Base-by-base conservation (phyloP, 228 moss, liverwort and hornwort species). In the Sphagnum fallax region DNA sequence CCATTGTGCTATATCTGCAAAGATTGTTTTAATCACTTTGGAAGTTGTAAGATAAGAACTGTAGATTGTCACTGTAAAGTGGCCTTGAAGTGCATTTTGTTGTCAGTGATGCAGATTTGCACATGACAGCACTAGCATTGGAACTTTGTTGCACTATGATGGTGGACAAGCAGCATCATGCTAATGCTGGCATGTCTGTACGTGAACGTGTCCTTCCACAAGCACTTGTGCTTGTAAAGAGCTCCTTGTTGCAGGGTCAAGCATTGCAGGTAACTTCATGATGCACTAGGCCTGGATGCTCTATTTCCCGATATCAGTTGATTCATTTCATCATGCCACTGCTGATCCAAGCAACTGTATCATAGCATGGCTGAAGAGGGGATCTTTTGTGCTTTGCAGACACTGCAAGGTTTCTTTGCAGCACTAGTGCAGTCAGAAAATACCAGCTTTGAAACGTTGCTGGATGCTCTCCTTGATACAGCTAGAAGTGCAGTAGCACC, bases 111-210 rank as follows among this genome's bases (percentile, higher is more conserved):
- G 90, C 94, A 77, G 98, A 98, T 79, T 80, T 98, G 78, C 98
- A 98, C 75, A 92, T 98, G 94, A 98, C 98, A 76, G 98, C 98
- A 8, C 82, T 94, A 78, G 90, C 98, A 58, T 83, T 98, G 79
- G 98, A 98, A 78, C 87, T 98, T 63, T 98, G 98, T 84, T 98
- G 98, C 77, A 98, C 98, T 51, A 98, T 98, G 94, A 98, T 98
- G 98, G 74, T 90, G 75, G 98, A 98, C 73, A 90, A 93, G 77
- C 90, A 94, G 70, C 89, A 98, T 75, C 94, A 98, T 77, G 82
- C 85, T 57, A 90, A 90, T 78, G 98, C 98, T 83, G 98, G 98
- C 81, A 84, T 87, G 81, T 88, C 98, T 68, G 78, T 98, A 65
- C 79, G 94, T 63, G 90, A 90, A 72, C 90, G 86, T 72, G 98